Base-by-base conservation (phyloP, 2,329 filamentous ascomycete species). In the Cadophora sp. region DNA sequence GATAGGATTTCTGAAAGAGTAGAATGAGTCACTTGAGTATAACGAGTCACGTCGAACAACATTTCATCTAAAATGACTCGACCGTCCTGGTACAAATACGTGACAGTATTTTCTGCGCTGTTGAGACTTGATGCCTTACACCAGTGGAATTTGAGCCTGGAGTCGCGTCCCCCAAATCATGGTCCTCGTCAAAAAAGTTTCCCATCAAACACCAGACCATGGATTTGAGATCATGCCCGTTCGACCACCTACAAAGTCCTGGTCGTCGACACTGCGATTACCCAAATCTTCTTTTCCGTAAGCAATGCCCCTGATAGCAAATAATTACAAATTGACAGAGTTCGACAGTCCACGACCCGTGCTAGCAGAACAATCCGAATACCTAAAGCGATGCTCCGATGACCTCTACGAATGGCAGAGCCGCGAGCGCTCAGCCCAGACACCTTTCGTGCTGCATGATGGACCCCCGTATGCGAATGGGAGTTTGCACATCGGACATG, bases 381-480 rank as follows among this genome's bases (percentile, higher is more conserved):
- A 96, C 80, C 86, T 97, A 58, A 85, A 87, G 76, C 85, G 88
- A 87, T 96, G 91, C 80, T 91, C 93, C 80, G 92, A 97, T 82
- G 90, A 94, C 63, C 86, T 97, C 16, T 99, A 98, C 82, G 83
- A 87, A 76, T 97, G 94, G 94, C 96, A 99, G 83, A 79, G 80
- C 66, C 68, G 68, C 5, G 71, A 73, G 62, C 74, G 75, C 22
- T 67, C 71, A 69, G 67, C 56, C 22, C 69, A 76, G 40, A 72
- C 87, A 53, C 83, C 85, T 0, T 99, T 98, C 73, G 83, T 94
- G 1, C 84, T 99, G 9, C 96, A 98, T 77, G 96, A 99, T 88
- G 96, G 96, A 0, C 96, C 96, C 0, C 96, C 96, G 0, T 99
- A 98, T 79, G 96, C 96, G 71, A 99, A 99, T 81, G 96, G 96